Base-by-base conservation (phyloP, 2,329 filamentous ascomycete species). In the Aspergillus pseudoterreus region DNA sequence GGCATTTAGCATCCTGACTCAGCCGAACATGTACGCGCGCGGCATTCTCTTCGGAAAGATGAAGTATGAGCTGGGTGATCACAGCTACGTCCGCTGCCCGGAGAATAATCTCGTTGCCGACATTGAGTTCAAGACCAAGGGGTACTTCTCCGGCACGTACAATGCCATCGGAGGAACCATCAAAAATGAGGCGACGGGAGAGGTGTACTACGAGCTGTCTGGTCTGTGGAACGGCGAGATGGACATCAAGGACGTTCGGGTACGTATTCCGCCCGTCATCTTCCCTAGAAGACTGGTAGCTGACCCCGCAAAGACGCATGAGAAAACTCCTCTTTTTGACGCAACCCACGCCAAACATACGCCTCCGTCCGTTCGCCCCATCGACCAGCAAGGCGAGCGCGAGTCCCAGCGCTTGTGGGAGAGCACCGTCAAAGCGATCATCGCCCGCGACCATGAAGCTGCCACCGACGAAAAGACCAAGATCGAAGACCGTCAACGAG, bases 21-120 rank as follows among this genome's bases (percentile, higher is more conserved):
- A 99, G 67, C 94, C 94, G 15, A 99, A 99, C 76, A 99, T 99
- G 91, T 99, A 99, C 71, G 94, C 92, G 19, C 84, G 94, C 56
- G 92, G 94, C 33, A 97, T 99, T 54, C 78, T 99, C 8, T 96
- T 99, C 65, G 94, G 94, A 44, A 97, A 96, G 72, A 97, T 99
- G 94, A 97, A 96, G 72, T 99, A 97, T 72, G 94, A 99, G 75
- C 83, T 99, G 6, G 94, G 92, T 57, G 92, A 97, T 69, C 92
- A 96, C 75, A 96, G 92, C 69, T 90, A 91, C 63, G 89, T 99
- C 17, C 83, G 86, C 59, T 97, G 94, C 70, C 90, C 92, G 0
- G 92, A 97, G 69, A 82, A 90, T 15, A 86, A 91, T 52, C 79
- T 99, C 15, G 82, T 85, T 22, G 92, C 91, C 54, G 92, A 99